A percentile compares a stretch with the other conserved stretches of the same genome.
These are phyloP conservation scores for Penicillium sp. DNA, from an alignment of 2,329 filamentous ascomycete species.

Conservation along the genomic window DNA sequence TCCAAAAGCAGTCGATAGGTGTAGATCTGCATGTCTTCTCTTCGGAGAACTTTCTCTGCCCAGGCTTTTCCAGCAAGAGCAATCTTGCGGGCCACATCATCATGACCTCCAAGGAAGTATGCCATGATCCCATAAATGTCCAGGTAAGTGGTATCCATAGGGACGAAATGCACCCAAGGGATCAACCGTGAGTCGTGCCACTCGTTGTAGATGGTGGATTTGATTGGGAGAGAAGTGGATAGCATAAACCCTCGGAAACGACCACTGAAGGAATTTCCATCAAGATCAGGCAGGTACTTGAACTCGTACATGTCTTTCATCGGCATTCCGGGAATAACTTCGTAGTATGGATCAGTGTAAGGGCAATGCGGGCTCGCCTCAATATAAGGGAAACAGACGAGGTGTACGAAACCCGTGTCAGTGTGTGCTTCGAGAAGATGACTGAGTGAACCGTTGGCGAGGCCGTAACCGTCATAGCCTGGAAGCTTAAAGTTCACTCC, in stretches of 20 bases:
- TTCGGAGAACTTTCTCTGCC: slow-evolving; percentile 63
- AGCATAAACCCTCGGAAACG: slow-evolving; percentile 65
- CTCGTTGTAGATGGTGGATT: no score
- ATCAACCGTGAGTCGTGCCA: slow-evolving; percentile 32
- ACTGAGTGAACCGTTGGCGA: no score
- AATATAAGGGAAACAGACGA: no score
- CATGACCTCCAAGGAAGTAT: slow-evolving; percentile 41
- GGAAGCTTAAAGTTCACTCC: slow-evolving; percentile 26
- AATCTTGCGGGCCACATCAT: slow-evolving; percentile 42
- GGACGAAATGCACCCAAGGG: slow-evolving; percentile 76
- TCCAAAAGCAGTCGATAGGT: slow-evolving; percentile 60
- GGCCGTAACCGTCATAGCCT: slow-evolving; percentile 16
- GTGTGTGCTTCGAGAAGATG: no score
- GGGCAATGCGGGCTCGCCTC: no score
- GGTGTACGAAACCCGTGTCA: no score
- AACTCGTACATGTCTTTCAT: slow-evolving; percentile 36
- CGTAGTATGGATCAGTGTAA: no score
- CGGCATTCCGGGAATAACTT: slow-evolving; percentile 16
- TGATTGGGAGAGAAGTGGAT: slow-evolving; percentile 48
- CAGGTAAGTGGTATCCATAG: slow-evolving; percentile 68
- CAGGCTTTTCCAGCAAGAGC: slow-evolving; percentile 62
- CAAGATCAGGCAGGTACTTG: slow-evolving; percentile 72
- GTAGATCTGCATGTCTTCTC: slow-evolving; percentile 71
- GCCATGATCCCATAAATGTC: slow-evolving; percentile 70
- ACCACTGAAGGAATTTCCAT: slow-evolving; percentile 68